Conservation (phyloP, 1,139 yeast species). For the Yamadazyma triangularis region DNA sequence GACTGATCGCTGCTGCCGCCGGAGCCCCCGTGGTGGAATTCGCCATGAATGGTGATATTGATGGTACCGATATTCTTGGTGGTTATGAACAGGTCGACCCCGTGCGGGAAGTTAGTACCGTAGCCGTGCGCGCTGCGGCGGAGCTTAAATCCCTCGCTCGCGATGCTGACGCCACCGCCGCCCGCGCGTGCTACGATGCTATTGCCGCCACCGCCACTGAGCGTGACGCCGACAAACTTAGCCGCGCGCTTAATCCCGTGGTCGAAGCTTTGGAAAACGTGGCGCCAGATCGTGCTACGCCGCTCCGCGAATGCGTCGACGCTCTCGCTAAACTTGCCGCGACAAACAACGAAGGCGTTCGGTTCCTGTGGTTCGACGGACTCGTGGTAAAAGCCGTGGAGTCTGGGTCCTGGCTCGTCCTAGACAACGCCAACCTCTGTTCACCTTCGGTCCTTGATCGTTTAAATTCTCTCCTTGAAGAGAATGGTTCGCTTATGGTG, state of each 20-base stretch:
- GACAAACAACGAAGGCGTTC: conserved; percentile 40
- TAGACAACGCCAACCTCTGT: conserved; percentile 94
- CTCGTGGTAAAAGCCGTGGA: conserved; percentile 87
- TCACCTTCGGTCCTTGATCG: conserved; percentile 94
- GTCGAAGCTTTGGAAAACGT: conserved; percentile 21
- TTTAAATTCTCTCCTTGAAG: conserved; percentile 83
- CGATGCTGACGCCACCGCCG: conserved; percentile 33
- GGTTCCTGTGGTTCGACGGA: conserved; percentile 96
- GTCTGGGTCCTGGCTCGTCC: conserved; percentile 85
- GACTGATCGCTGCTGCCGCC: conserved; percentile 59
- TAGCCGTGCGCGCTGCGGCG: conserved; percentile 28
- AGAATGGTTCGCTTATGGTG: conserved; percentile 75
- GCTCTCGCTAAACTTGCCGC: conserved; percentile 13
- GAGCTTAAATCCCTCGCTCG: conserved; percentile 27
- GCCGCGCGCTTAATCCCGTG: conserved; percentile 16
- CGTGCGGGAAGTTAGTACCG: conserved; percentile 48
- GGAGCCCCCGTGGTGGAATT: conserved; percentile 80
- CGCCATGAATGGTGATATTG: conserved; percentile 93
- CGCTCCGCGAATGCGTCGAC: conserved; percentile 18
- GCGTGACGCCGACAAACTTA: conserved; percentile 15
- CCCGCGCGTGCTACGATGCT: conserved; percentile 20
- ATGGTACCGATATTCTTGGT: conserved; percentile 93
- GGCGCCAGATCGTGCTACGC: conserved; percentile 12
- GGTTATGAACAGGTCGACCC: conserved; percentile 94
- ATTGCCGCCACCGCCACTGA: conserved; percentile 14